These are phyloP conservation scores for Scleromitrula shiraiana DNA, from an alignment of 2,329 filamentous ascomycete species.

Conservation along the genomic window DNA sequence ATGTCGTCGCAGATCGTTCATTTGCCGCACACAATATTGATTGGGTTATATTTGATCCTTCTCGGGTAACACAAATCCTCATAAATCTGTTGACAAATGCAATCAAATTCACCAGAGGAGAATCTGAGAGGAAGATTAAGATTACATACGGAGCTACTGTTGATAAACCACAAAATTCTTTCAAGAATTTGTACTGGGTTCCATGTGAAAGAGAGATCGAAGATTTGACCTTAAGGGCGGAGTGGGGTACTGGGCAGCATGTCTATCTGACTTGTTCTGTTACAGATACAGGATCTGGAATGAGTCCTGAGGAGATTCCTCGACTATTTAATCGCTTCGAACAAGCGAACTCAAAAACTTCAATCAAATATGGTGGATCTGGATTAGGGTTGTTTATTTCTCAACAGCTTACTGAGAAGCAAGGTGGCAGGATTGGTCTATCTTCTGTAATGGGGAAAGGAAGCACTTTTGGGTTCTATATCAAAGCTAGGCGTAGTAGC, in stretches of 20 bases:
- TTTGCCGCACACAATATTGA: slow-evolving; percentile 50
- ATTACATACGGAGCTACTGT: slow-evolving; percentile 29
- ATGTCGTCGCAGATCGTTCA: slow-evolving; percentile 55
- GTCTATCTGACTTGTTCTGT: slow-evolving; percentile 68
- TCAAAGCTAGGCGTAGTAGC: slow-evolving; percentile 42
- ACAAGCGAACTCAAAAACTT: slow-evolving; percentile 66
- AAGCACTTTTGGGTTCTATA: slow-evolving; percentile 68
- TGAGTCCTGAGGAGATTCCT: slow-evolving; percentile 62
- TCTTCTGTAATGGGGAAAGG: slow-evolving; percentile 58
- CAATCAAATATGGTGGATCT: slow-evolving; percentile 68
- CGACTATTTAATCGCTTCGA: slow-evolving; percentile 73
- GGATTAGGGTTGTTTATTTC: slow-evolving; percentile 75
- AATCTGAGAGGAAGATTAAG: slow-evolving; percentile 47
- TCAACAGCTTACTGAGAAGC: slow-evolving; percentile 66
- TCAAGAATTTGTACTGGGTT: slow-evolving; percentile 18
- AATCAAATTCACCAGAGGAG: slow-evolving; percentile 70
- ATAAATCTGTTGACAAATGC: slow-evolving; percentile 78
- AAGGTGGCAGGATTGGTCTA: slow-evolving; percentile 67
- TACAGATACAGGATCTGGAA: slow-evolving; percentile 66
- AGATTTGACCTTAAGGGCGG: slow-evolving; percentile 17
- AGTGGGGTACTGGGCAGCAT: slow-evolving; percentile 35
- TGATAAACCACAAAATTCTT: slow-evolving; percentile 14
- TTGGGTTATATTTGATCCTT: slow-evolving; percentile 64
- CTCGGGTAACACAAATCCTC: slow-evolving; percentile 67
- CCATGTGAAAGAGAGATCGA: slow-evolving; percentile 13